These are phyloP conservation scores for Isatis tinctoria DNA, from an alignment of 345 rosid species.

Conservation along the genomic window DNA sequence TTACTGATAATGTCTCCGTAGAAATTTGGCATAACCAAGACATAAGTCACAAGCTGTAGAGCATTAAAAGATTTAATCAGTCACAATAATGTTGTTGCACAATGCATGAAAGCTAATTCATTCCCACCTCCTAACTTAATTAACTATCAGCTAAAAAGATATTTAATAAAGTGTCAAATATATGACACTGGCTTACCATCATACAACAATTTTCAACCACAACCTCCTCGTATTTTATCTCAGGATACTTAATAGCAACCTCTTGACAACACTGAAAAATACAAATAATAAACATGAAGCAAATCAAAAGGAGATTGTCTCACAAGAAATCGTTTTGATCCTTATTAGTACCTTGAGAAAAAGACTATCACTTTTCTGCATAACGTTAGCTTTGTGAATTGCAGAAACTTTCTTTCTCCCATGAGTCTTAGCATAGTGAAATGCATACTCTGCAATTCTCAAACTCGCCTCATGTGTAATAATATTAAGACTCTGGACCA, in stretches of 20 bases:
- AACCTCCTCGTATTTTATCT: constrained; percentile 73
- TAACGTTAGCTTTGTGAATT: constrained; percentile 81
- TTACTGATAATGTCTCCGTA: constrained; percentile 94
- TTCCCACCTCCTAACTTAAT: too few species aligned
- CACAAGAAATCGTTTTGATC: not conserved
- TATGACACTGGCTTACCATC: constrained; percentile 54
- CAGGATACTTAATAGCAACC: constrained; percentile 84
- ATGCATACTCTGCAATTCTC: too few species aligned
- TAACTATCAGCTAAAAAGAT: not conserved
- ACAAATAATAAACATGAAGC: not conserved
- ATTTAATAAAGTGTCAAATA: not conserved
- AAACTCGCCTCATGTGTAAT: constrained; percentile 66
- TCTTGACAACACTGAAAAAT: constrained; percentile 74
- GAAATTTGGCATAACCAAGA: constrained; percentile 95
- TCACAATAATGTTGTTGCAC: not conserved
- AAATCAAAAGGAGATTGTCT: not conserved
- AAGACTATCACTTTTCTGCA: constrained; percentile 92
- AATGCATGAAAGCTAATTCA: not conserved
- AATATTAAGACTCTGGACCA: constrained; percentile 64
- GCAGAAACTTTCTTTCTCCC: constrained; percentile 87
- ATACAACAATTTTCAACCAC: constrained; percentile 89
- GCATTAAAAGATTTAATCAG: not conserved
- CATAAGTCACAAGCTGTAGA: constrained; percentile 91
- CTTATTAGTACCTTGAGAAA: constrained; percentile 20
- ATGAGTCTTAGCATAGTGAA: constrained; percentile 49